phyloP scores from a whole-genome alignment of 805 yeast genomes.

The Peterozyma toletana region DNA sequence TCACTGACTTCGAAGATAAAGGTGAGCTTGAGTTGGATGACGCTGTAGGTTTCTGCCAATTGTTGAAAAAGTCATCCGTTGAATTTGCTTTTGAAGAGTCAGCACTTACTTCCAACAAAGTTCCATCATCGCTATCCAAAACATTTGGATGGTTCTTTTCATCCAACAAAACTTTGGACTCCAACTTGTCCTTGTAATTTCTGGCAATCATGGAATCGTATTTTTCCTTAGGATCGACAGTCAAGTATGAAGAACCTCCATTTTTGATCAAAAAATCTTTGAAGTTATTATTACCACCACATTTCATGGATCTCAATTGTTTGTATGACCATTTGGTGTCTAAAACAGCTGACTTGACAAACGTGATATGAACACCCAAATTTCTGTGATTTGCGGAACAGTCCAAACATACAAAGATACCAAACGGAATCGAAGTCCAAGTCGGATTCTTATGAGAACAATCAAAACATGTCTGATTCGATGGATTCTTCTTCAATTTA shows the following conservation, averaged over 20 bases:
- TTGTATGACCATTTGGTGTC: slow-evolving; percentile 86
- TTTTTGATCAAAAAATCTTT: slow-evolving; percentile 77
- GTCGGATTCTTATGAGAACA: slow-evolving; percentile 93
- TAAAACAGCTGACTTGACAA: slow-evolving; percentile 85
- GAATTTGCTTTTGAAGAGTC: slow-evolving; percentile 26
- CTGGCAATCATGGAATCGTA: slow-evolving; percentile 78
- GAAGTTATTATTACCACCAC: slow-evolving; percentile 88
- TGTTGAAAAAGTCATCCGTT: slow-evolving; percentile 83
- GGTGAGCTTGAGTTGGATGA: slow-evolving; percentile 43
- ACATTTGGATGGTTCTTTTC: slow-evolving; percentile 64
- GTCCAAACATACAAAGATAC: slow-evolving; percentile 85
- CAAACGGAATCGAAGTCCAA: slow-evolving; percentile 98
- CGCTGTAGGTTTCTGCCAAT: slow-evolving; percentile 78
- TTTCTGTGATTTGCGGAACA: slow-evolving; percentile 95
- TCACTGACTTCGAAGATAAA: slow-evolving; percentile 33
- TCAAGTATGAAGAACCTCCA: slow-evolving; percentile 73
- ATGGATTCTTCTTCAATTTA: slow-evolving; percentile 54
- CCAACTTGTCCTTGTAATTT: slow-evolving; percentile 74
- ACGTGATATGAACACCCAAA: slow-evolving; percentile 92
- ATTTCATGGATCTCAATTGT: slow-evolving; percentile 85
- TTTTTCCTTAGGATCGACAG: slow-evolving; percentile 64
- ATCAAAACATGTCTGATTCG: slow-evolving; percentile 85
- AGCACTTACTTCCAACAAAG: slow-evolving; percentile 8
- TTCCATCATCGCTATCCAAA: slow-evolving; percentile 40
- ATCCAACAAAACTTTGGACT: slow-evolving; percentile 60